Conservation (phyloP, 2,329 filamentous ascomycete species). For the Alternaria sp. region DNA sequence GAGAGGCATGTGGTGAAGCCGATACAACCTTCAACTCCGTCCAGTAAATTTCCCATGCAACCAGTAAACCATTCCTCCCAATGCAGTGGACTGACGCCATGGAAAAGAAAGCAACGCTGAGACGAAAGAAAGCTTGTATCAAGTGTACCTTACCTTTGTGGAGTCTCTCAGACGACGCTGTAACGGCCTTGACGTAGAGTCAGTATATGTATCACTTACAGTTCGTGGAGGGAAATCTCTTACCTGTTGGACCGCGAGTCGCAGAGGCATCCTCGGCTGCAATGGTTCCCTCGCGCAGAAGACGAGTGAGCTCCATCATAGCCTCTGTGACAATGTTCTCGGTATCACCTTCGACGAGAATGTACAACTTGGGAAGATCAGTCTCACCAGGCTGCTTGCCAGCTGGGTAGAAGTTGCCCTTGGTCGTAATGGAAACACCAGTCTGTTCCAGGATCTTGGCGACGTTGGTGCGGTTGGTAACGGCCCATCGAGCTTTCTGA, state of each 20-base stretch:
- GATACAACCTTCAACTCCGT: slow-evolving; percentile 4
- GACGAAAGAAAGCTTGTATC: neutral
- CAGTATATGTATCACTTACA: too few relatives aligned
- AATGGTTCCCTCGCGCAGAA: slow-evolving; percentile 89
- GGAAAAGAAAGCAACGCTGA: slow-evolving; percentile 12
- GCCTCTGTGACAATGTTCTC: slow-evolving; percentile 90
- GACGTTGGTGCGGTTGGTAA: slow-evolving; percentile 98
- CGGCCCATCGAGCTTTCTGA: slow-evolving; percentile 97
- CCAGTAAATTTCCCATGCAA: slow-evolving; percentile 2
- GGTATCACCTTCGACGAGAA: slow-evolving; percentile 96
- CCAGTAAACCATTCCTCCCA: slow-evolving; percentile 8
- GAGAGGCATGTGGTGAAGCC: neutral
- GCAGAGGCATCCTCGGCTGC: slow-evolving; percentile 84
- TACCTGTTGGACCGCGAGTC: slow-evolving; percentile 75
- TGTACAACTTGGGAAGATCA: slow-evolving; percentile 92
- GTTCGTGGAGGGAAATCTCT: too few relatives aligned
- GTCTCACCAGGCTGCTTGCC: slow-evolving; percentile 79
- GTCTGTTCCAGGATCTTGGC: slow-evolving; percentile 96
- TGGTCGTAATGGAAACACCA: slow-evolving; percentile 95
- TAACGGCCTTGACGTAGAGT: slow-evolving; percentile 64
- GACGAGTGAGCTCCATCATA: slow-evolving; percentile 85
- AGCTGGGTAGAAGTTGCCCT: slow-evolving; percentile 85
- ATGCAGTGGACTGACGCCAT: slow-evolving; percentile 16
- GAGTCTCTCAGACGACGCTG: slow-evolving; percentile 64
- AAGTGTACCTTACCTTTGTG: neutral